Base-by-base conservation (phyloP, 2,329 filamentous ascomycete species). In the Sporothrix humicola region DNA sequence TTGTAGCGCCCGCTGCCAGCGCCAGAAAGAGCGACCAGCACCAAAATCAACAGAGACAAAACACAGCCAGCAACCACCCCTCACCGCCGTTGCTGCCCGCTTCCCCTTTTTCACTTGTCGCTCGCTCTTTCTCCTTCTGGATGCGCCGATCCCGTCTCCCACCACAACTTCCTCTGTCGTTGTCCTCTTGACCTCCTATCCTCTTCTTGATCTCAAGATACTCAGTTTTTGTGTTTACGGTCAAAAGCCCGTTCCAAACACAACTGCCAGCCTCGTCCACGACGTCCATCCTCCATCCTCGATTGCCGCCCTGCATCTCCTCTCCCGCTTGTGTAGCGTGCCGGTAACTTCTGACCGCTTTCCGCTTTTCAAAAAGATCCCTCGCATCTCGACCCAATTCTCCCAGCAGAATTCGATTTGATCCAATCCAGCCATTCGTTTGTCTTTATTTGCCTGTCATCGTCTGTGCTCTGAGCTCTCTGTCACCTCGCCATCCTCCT, bases 61-160 rank as follows among this genome's bases (percentile, higher is more conserved):
- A 46, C 54, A 50, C 26, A 37, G 46, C 44, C n/a, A 48, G 6
- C 13, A 50, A 50, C 23, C 68, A 69, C 73, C 73, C 73, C 73
- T 74, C 73, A 74, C 73, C 73, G 73, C 73, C 63, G 69, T 26
- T 66, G 61, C 61, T 68, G 61, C 68, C 50, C 69, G 58, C 23
- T 46, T 23, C 50, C 46, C 59, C 58, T 72, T 63, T 72, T 65
- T n/a, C 17, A 26, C 44, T 44, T 20, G 68, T 12, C 37, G 31
- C 17, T 37, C 52, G 44, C 50, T 58, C 68, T 23, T n/a, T 26
- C 46, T 9, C 42, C 13, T 54, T 65, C 58, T 72, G 20, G 44
- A 61, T 71, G 42, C 69, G 56, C 56, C 69, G 37, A 71, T 71
- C 52, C 52, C 50, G 50, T 70, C n/a, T 70, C 42, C 54, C 37